Evolutionary conservation across 176 grass and related monocot genomes (phyloP), one percentile per base, ranked within the genome.

Genomic region (Lolium perenne): DNA sequence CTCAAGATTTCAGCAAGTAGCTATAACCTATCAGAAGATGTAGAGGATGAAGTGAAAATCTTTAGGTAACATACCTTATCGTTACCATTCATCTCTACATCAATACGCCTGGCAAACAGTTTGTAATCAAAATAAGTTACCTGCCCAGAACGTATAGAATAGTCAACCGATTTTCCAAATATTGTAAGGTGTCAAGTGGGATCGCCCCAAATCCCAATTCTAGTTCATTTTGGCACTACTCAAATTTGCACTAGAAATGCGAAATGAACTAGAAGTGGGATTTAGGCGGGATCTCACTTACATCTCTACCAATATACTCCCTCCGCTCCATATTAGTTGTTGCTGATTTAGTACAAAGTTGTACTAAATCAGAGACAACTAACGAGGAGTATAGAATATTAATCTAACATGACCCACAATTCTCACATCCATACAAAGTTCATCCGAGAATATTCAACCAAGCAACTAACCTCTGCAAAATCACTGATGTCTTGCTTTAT

Each of bases 71-170:
- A 32, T 93, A 98, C 96, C 96, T 98, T 80, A 58, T 88, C 62
- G 21, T 50, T 85, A 79, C 51, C 82, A 77, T 15, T 81, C 22
- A 85, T 84, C 54, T 81, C 83, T 70, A 35, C 41, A 26, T 41
- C 60, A 88, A 84, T 84, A 74, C 50, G 89, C 76, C 86, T 67
- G 53, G 86, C 57, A 86, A 91, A 98, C 25, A 75, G 71, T 58
- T 91, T 92, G 86, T 95, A 92, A 84, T 98, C 86, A 94, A 98
- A 98, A 83, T 95, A 83, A 76, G 90, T 55, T 38, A 95, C 90
- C 93, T 95, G 90, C 38, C 54, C 56, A 85, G 56, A 63, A 78
- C 26, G 62, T 40, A 57, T 1, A 85, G 47, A 83, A 88, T 53
- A 80, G 23, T 18, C 4, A 80, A 26, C 8, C 21, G 71, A 50